Evolutionary conservation across 1,139 yeast genomes (phyloP), one percentile per base, ranked within the genome.

Genomic region (Yamadazyma conglobata): DNA sequence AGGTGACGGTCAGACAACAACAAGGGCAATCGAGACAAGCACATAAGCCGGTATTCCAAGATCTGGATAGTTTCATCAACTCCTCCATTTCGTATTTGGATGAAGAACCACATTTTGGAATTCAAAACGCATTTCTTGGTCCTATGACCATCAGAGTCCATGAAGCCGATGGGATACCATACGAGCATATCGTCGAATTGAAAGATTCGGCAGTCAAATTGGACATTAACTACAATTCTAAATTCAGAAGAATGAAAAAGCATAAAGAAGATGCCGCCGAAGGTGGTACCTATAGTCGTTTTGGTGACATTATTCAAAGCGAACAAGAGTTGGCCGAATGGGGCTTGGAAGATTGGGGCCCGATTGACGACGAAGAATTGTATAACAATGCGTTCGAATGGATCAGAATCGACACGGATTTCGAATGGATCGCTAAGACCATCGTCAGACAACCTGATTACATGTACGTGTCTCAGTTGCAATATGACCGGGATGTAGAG

Each of bases 131-230:
- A 2, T 86, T 86, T 44, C 72, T 84, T 0, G 99, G 99, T 0
- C 96, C 98, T 0, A 87, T 93, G 85, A 93, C 98, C 0, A 85
- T 93, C 24, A 69, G 98, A 48, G 89, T 93, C 25, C 98, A 93
- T 52, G 99, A 93, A 54, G 94, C 96, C 0, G 98, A 93, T 56
- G 98, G 98, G n/a, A 87, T 97, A 0, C 98, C 99, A 0, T 91
- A 93, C 50, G 99, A 93, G 50, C 99, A 93, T 53, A 91, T 93
- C 28, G 95, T 93, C 14, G 94, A 88, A 43, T 65, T 93, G 34
- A 86, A 87, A 48, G 97, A 89, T 35, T 75, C 78, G 2, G 78
- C 79, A 43, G 86, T 95, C 0, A 88, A 86, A 48, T 66, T 93
- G 30, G 98, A 93, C 50, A 87, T 93, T 27, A 97, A 87, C 49